Evolutionary conservation across 2,329 filamentous ascomycete genomes (phyloP).

Genomic region (Penicillium olsonii): DNA sequence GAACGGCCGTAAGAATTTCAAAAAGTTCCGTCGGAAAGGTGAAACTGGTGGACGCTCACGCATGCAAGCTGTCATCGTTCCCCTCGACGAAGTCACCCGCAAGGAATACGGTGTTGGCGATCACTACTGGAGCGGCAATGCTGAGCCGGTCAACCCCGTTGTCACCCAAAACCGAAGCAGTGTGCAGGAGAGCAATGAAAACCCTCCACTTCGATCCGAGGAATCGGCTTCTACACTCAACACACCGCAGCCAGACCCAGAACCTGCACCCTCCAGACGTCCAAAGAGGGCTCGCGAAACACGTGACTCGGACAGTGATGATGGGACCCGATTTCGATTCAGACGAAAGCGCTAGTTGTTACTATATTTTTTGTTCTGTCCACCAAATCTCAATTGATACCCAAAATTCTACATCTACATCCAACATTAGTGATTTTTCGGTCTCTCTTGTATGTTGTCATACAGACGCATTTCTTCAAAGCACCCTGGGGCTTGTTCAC

Average conservation of each 20-base stretch:
- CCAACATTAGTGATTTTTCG: too few relatives aligned
- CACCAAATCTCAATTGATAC: too few relatives aligned
- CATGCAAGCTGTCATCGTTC: conserved; percentile 64
- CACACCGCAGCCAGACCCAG: conserved; percentile 18
- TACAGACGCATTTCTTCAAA: too few relatives aligned
- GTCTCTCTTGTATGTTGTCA: too few relatives aligned
- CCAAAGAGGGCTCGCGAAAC: conserved; percentile 39
- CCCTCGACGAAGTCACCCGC: conserved; percentile 68
- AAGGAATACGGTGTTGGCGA: conserved; percentile 75
- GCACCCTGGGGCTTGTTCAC: too few relatives aligned
- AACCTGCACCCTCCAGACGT: conserved; percentile 24
- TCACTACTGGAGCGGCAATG: conserved; percentile 63
- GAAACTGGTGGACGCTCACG: conserved; percentile 41
- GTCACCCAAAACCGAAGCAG: conserved; percentile 23
- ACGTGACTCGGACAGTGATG: conserved; percentile 58
- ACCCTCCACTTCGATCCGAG: conserved; percentile 11
- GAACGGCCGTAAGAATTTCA: conserved; percentile 97
- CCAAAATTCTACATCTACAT: too few relatives aligned
- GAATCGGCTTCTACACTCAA: conserved; percentile 7
- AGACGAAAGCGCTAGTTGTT: conserved; percentile 43
- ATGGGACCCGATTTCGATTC: conserved; percentile 59
- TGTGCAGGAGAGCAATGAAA: conserved; percentile 10
- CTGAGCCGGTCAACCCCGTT: conserved; percentile 23
- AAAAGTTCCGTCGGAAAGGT: conserved; percentile 65
- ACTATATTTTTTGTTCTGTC: too few relatives aligned